These are phyloP conservation scores for Lasiosphaeria miniovina DNA, from an alignment of 495 filamentous ascomycete genomes.

Conservation along the genomic window DNA sequence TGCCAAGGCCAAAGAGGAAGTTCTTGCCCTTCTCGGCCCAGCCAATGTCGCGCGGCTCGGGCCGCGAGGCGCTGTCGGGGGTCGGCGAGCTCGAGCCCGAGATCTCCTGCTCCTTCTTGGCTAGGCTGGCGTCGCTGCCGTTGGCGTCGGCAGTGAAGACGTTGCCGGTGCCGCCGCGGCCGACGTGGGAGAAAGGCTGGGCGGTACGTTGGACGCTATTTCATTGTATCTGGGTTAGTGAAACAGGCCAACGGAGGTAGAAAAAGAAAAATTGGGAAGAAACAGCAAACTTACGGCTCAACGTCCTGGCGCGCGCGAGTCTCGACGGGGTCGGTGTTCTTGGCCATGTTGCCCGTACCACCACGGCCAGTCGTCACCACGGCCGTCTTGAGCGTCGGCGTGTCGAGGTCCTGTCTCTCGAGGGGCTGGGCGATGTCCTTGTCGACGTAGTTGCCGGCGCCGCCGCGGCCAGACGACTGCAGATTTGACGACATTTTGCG, in stretches of 20 bases:
- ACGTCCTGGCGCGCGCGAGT: conserved; percentile 83
- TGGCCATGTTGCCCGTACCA: conserved; percentile 69
- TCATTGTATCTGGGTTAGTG: not conserved
- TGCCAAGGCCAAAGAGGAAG: conserved; percentile 46
- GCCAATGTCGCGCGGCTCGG: conserved; percentile 32
- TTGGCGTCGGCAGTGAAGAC: conserved; percentile 34
- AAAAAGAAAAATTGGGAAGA: conserved; percentile 8
- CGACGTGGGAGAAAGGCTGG: conserved; percentile 42
- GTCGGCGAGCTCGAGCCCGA: conserved; percentile 27
- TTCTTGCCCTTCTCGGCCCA: conserved; percentile 51
- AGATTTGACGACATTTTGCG: conserved; percentile 32
- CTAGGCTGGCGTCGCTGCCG: conserved; percentile 32
- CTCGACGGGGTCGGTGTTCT: conserved; percentile 60
- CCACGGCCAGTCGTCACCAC: conserved; percentile 77
- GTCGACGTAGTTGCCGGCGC: conserved; percentile 72
- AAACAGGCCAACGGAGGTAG: conserved; percentile 10
- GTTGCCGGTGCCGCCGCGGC: conserved; percentile 58
- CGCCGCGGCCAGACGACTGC: conserved; percentile 51
- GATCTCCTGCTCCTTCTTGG: conserved; percentile 38
- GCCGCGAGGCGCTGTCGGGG: conserved; percentile 10
- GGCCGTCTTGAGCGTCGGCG: conserved; percentile 76
- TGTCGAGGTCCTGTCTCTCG: conserved; percentile 62
- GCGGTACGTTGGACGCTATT: conserved; percentile 40
- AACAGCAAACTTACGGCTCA: conserved; percentile 44
- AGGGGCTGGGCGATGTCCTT: conserved; percentile 42